A percentile compares a stretch with the other conserved stretches of the same genome.
These are phyloP conservation scores for Dactylellina leptospora DNA, from an alignment of 2,329 filamentous ascomycete species.

Conservation along the genomic window DNA sequence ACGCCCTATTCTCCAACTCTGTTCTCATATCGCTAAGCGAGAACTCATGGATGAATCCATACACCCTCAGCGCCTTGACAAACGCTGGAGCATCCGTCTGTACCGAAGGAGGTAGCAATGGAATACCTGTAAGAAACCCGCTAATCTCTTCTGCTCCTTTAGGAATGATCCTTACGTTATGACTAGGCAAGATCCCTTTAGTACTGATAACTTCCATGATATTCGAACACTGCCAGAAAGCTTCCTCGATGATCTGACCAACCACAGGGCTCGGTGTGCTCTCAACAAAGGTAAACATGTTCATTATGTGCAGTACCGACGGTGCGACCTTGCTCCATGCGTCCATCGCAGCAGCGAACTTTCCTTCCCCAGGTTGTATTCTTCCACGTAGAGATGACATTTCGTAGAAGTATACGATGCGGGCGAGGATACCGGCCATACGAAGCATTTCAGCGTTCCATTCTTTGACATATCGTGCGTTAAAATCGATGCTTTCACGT, in stretches of 20 bases:
- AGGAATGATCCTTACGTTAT: conserved; percentile 78
- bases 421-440: conserved; percentile 86
- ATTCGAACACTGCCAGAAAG: conserved; percentile 92
- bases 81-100: conserved; percentile 74
- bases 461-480: conserved; percentile 89
- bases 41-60: conserved; percentile 85
- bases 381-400: conserved; percentile 78
- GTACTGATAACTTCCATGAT: conserved; percentile 89
- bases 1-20: conserved; percentile 81
- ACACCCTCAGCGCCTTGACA: conserved; percentile 80
- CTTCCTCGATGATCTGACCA: conserved; percentile 87
- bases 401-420: conserved; percentile 86
- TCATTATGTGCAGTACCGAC: conserved; percentile 72
- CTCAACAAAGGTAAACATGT: conserved; percentile 84
- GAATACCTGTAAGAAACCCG: conserved; percentile 86
- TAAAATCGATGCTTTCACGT: conserved; percentile 93
- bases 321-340: conserved; percentile 60
- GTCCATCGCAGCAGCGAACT: conserved; percentile 74
- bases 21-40: conserved; percentile 84
- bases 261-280: conserved; percentile 88
- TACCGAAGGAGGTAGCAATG: conserved; percentile 81
- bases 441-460: conserved; percentile 96
- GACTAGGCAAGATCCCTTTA: conserved; percentile 83
- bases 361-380: conserved; percentile 58
- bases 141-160: conserved; percentile 70